Percentiles rank a stretch among this genome's conserved stretches.
Conservation (phyloP, 106 monocot genomes). For the Acorus gramineus region DNA sequence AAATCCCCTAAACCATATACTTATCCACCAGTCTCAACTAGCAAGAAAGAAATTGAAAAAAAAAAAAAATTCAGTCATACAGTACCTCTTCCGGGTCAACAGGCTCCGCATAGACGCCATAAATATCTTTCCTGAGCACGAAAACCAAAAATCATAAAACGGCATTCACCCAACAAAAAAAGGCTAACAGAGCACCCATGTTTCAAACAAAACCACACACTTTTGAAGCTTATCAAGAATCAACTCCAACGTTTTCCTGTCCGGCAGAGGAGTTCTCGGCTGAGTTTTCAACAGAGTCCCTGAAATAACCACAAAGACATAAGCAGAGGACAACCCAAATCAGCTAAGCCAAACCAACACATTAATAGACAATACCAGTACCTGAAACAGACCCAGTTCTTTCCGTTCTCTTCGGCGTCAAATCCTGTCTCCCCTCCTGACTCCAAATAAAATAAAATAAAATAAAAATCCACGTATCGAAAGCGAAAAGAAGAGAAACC, state of each 20-base stretch:
- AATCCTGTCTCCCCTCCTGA: too few relatives aligned
- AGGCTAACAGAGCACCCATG: not conserved
- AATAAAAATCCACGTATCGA: too few relatives aligned
- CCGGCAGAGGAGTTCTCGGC: constrained; percentile 43
- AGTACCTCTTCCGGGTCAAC: constrained; percentile 80
- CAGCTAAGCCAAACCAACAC: too few relatives aligned
- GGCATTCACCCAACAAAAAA: constrained; percentile 4
- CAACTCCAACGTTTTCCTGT: constrained; percentile 27
- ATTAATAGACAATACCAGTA: too few relatives aligned
- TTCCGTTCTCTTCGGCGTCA: too few relatives aligned
- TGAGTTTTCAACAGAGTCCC: too few relatives aligned
- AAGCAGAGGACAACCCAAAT: not conserved
- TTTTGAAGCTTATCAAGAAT: constrained; percentile 88
- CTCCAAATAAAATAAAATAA: too few relatives aligned
- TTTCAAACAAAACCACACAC: constrained; percentile 22
- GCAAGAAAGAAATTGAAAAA: constrained; percentile 7
- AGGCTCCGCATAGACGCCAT: constrained; percentile 72
- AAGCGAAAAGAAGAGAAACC: too few relatives aligned
- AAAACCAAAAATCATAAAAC: too few relatives aligned
- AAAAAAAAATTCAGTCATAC: not conserved
- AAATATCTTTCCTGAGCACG: constrained; percentile 69
- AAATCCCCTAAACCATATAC: constrained; percentile 2
- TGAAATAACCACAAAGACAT: too few relatives aligned
- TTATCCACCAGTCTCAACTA: not conserved
- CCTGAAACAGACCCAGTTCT: too few relatives aligned